Evolutionary conservation across 805 yeast species (phyloP), one percentile per base, ranked within the genome.

Genomic region (Teunomyces funiuensis): DNA sequence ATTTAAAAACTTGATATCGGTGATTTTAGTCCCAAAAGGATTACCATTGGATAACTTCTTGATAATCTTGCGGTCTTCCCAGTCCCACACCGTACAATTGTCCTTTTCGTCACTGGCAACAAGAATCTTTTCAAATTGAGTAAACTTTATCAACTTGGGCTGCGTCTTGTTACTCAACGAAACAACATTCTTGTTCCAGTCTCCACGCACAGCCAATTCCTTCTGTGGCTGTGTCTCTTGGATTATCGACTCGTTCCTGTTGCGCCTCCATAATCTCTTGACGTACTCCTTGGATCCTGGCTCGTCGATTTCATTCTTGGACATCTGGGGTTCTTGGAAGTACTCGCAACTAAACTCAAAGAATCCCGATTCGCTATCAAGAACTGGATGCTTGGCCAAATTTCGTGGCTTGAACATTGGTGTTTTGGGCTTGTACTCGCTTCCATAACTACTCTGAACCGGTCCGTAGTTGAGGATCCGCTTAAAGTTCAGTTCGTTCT

Each of bases 241-340:
- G 43, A 93, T 86, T 25, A 89, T 86, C 2, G 76, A 61, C 58
- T 93, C 98, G 57, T 93, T 93, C 51, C 98, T 73, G 54, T 85
- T 85, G 48, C 95, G 75, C 52, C 97, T 75, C 98, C 98, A 93
- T 17, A 87, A 64, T 43, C 95, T 72, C 49, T 80, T 82, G 26
- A 86, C 80, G 53, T 87, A 88, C 48, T 87, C 90, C 44, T 83
- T 79, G 42, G 96, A 87, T 0, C 98, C 98, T 0, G 95, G 93
- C 59, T 89, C 96, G 52, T 91, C 97, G 13, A 80, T 65, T 51
- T 91, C 97, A 40, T 79, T 76, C 43, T 80, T 82, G 8, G 87
- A 81, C 83, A 90, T 83, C 57, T 91, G 98, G 0, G 99, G 97
- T 57, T 90, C 98, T 55, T 90, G 96, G 67, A 91, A 93, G 56